Percentiles rank a stretch among this genome's conserved stretches.
Conservation (phyloP, 1,139 yeast genomes). For the Kodamaea derodonti region DNA sequence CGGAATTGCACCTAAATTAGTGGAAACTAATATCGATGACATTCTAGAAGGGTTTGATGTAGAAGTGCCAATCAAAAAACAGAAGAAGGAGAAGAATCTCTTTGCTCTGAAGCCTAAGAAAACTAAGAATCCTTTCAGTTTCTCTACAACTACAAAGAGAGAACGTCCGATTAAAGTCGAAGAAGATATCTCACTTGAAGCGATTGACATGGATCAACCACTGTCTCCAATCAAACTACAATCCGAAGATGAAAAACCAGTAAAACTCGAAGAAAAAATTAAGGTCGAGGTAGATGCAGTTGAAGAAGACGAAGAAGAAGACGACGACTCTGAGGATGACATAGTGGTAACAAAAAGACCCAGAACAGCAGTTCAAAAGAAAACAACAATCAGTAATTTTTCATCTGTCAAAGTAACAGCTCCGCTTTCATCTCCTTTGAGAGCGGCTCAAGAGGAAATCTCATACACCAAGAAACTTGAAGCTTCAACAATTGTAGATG, state of each 20-base stretch:
- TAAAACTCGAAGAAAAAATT: neutral
- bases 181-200: slow-evolving; percentile 5
- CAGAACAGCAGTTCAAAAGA: slow-evolving; percentile 20
- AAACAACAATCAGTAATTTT: slow-evolving; percentile 7
- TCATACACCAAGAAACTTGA: slow-evolving; percentile 44
- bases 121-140: slow-evolving; percentile 19
- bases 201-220: slow-evolving; percentile 7
- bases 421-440: slow-evolving; percentile 24
- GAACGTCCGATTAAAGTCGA: slow-evolving; percentile 10
- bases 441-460: slow-evolving; percentile 14
- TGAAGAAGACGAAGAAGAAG: slow-evolving; percentile 6
- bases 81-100: slow-evolving; percentile 12
- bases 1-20: slow-evolving; percentile 25
- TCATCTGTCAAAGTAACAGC: slow-evolving; percentile 10
- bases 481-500: slow-evolving; percentile 37
- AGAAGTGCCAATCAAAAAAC: slow-evolving; percentile 17
- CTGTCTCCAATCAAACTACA: slow-evolving; percentile 10
- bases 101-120: slow-evolving; percentile 8
- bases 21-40: slow-evolving; percentile 42
- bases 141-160: slow-evolving; percentile 24
- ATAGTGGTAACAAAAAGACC: slow-evolving; percentile 46
- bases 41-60: slow-evolving; percentile 39
- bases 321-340: slow-evolving; percentile 47
- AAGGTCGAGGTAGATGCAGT: slow-evolving; percentile 2
- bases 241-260: slow-evolving; percentile 1